These are phyloP conservation scores for Epichloe elymi DNA, from an alignment of 2,329 filamentous ascomycete genomes.

Conservation along the genomic window DNA sequence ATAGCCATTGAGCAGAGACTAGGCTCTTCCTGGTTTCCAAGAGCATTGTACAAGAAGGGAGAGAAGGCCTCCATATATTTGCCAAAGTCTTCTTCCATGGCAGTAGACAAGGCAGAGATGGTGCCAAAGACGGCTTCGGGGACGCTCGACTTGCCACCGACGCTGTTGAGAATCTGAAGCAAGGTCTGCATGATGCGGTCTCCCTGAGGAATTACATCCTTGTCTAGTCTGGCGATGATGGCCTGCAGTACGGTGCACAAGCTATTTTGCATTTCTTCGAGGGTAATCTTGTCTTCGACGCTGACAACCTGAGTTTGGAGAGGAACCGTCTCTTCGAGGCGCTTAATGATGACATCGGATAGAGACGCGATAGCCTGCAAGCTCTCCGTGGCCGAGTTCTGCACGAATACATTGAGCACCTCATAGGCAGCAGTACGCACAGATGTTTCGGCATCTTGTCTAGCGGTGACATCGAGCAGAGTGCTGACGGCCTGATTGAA, in stretches of 20 bases:
- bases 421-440: conserved; percentile 94
- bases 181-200: conserved; percentile 89
- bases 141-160: conserved; percentile 79
- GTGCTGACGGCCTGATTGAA: conserved; percentile 87
- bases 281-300: conserved; percentile 86
- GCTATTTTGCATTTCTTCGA: conserved; percentile 97
- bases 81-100: conserved; percentile 81
- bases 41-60: conserved; percentile 84
- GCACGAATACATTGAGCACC: conserved; percentile 88
- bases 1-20: conserved; percentile 94
- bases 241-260: conserved; percentile 82
- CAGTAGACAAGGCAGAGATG: conserved; percentile 81
- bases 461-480: conserved; percentile 73
- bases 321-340: conserved; percentile 77
- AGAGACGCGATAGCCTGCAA: conserved; percentile 67
- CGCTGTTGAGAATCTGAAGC: conserved; percentile 64
- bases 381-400: conserved; percentile 79
- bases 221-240: conserved; percentile 82
- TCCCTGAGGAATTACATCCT: conserved; percentile 78
- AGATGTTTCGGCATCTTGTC: conserved; percentile 69
- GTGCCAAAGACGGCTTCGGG: conserved; percentile 89
- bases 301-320: conserved; percentile 91
- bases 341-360: conserved; percentile 78
- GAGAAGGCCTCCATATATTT: conserved; percentile 97
- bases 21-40: conserved; percentile 91